Conservation (phyloP, 768 basidiomycete species). For the Gymnopilus junonius region DNA sequence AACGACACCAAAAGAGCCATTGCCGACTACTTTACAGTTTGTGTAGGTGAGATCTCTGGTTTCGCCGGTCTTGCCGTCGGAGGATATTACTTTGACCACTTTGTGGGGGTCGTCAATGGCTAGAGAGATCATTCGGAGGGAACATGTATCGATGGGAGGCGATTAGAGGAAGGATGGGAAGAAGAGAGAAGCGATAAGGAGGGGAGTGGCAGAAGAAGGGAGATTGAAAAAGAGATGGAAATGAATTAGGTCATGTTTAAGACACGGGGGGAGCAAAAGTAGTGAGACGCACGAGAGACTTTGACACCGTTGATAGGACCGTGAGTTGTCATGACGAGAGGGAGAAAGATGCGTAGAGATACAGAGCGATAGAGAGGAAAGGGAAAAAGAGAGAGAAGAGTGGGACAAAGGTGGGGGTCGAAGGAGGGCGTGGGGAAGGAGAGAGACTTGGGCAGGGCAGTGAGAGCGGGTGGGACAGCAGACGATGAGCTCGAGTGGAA, state of each 20-base stretch:
- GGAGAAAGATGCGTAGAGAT: conserved; percentile 18
- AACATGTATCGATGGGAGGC: conserved; percentile 38
- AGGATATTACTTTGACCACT: conserved; percentile 93
- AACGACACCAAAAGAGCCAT: conserved; percentile 99
- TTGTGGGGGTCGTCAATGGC: conserved; percentile 96
- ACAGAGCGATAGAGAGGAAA: conserved; percentile 12
- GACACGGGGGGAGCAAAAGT: conserved; percentile 23
- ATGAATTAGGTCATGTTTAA: conserved; percentile 29
- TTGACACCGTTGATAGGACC: conserved; percentile 89
- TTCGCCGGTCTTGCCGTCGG: conserved; percentile 92
- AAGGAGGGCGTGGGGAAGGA: conserved; percentile 3
- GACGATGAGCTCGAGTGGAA: conserved; percentile 15
- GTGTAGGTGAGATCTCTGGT: conserved; percentile 91
- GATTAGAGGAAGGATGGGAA: conserved; percentile 32
- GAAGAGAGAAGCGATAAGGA: conserved; percentile 13
- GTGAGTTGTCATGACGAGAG: conserved; percentile 65
- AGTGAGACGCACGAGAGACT: conserved; percentile 70
- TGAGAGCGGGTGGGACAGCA: conserved; percentile 9
- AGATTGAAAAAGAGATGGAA: conserved; percentile 33
- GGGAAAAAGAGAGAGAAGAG: conserved; percentile 3
- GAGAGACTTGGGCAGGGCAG: conserved; percentile 5
- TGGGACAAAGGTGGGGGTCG: conserved; percentile 10
- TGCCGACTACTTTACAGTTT: conserved; percentile 97
- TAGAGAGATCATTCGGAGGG: conserved; percentile 34
- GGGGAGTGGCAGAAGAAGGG: not conserved